A percentile compares a stretch with the other conserved stretches of the same genome.
These are phyloP conservation scores for Tolypocladium inflatum DNA, from an alignment of 2,329 filamentous ascomycete genomes.

Conservation along the genomic window DNA sequence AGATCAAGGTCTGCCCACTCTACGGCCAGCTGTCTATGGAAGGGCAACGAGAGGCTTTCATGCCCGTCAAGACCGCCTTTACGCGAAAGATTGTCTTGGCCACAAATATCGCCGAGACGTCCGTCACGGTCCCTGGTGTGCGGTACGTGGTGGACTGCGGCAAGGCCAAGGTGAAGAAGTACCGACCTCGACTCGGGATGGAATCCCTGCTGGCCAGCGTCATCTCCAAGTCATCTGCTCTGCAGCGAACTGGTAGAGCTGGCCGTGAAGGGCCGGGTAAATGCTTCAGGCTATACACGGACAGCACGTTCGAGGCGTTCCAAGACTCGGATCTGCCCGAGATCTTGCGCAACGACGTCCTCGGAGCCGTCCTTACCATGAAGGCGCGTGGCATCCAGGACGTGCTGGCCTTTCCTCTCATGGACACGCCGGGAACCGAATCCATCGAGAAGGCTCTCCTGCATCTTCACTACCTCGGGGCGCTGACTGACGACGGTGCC, in stretches of 20 bases:
- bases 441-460: constrained; percentile 73
- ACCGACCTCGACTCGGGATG: constrained; percentile 71
- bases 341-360: constrained; percentile 81
- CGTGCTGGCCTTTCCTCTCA: constrained; percentile 71
- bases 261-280: constrained; percentile 87
- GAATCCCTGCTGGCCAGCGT: constrained; percentile 85
- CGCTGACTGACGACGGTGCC: constrained; percentile 58
- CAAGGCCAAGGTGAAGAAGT: constrained; percentile 91
- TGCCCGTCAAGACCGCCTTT: constrained; percentile 57
- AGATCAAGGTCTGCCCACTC: constrained; percentile 63
- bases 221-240: constrained; percentile 87
- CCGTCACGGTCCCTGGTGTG: constrained; percentile 89
- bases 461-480: constrained; percentile 70
- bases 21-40: constrained; percentile 85
- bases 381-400: constrained; percentile 83
- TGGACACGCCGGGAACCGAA: constrained; percentile 71
- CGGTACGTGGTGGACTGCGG: constrained; percentile 87
- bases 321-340: constrained; percentile 74
- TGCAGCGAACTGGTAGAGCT: constrained; percentile 84
- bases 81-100: constrained; percentile 86
- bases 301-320: constrained; percentile 61
- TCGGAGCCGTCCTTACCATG: constrained; percentile 82
- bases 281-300: constrained; percentile 83
- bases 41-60: constrained; percentile 79
- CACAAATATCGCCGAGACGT: constrained; percentile 98